Conservation (phyloP, 1,139 yeast genomes). For the Geotrichum histeridarum region DNA sequence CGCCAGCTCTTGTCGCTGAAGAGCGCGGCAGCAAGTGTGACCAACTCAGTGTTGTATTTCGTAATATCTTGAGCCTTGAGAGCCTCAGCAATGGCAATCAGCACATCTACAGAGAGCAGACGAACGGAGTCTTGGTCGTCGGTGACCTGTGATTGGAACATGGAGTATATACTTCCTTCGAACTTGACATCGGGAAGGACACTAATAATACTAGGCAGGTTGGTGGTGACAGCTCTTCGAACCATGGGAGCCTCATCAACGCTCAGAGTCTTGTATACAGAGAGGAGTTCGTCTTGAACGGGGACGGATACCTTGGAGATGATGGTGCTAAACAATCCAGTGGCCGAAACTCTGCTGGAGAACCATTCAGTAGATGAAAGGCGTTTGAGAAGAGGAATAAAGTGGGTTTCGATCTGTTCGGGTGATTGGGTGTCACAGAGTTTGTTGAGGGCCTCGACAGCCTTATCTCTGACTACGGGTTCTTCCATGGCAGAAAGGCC, state of each 20-base stretch:
- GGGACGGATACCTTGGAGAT: conserved; percentile 55
- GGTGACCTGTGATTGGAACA: conserved; percentile 73
- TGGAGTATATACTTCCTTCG: conserved; percentile 50
- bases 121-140: conserved; percentile 96
- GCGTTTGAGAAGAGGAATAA: conserved; percentile 70
- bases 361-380: conserved; percentile 93
- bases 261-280: conserved; percentile 63
- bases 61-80: conserved; percentile 32
- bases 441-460: conserved; percentile 75
- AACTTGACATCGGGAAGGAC: conserved; percentile 43
- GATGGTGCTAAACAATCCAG: conserved; percentile 78
- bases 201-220: conserved; percentile 68
- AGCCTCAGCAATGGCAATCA: conserved; percentile 49
- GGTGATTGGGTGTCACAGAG: conserved; percentile 62
- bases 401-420: conserved; percentile 61
- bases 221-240: conserved; percentile 85
- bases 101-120: conserved; percentile 79
- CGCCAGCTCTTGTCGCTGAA: conserved; percentile 95
- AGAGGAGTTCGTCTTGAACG: conserved; percentile 47
- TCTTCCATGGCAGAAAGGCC: conserved; percentile 91
- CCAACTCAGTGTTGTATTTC: conserved; percentile 32
- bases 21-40: conserved; percentile 51
- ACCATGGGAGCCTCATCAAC: conserved; percentile 98
- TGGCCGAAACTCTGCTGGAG: conserved; percentile 83
- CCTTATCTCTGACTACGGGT: conserved; percentile 94